Conservation (phyloP, 202 grass and related monocot species). For the Panicum virgatum region DNA sequence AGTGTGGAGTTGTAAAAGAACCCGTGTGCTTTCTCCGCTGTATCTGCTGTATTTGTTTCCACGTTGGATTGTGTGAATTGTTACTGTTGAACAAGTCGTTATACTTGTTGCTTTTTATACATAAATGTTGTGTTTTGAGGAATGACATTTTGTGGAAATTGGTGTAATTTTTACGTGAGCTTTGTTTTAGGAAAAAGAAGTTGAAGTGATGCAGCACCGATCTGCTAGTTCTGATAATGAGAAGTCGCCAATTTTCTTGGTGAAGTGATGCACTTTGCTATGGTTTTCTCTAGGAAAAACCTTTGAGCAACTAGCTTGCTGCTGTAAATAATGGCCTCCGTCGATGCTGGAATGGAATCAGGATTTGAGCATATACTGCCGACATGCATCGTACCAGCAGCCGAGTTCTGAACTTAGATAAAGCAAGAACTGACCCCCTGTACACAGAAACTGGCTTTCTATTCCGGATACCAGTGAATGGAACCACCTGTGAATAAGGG, state of each 20-base stretch:
- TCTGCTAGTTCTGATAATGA: background rate
- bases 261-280: background rate
- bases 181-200: background rate
- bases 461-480: background rate
- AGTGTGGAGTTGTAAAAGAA: constrained; percentile 50
- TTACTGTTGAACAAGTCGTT: constrained; percentile 29
- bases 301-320: background rate
- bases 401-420: background rate
- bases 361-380: background rate
- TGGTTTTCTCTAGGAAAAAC: background rate
- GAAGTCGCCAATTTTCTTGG: background rate
- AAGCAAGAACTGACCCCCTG: too few species aligned
- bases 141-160: background rate
- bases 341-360: background rate
- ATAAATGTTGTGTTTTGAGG: background rate
- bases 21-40: constrained; percentile 17
- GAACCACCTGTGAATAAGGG: background rate
- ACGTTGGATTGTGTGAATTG: constrained; percentile 2
- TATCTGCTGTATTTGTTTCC: constrained; percentile 45
- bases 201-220: background rate
- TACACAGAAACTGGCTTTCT: too few species aligned
- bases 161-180: background rate
- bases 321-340: background rate
- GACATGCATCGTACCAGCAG: background rate
- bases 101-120: constrained; percentile 27